These are phyloP conservation scores for Acacia crassicarpa DNA, from an alignment of 306 rosid species.

Conservation along the genomic window DNA sequence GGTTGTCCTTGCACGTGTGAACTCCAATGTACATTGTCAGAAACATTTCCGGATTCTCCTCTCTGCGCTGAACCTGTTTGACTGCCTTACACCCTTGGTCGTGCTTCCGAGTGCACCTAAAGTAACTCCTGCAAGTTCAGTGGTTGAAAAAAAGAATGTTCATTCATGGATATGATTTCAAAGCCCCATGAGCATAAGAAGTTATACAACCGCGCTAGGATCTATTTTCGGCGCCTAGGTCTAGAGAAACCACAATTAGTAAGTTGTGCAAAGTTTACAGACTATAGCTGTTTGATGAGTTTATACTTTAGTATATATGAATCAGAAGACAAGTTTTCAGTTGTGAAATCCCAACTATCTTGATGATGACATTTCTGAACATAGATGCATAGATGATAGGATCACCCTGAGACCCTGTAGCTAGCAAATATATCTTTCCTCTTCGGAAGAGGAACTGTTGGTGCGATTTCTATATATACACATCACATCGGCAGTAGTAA, in stretches of 20 bases:
- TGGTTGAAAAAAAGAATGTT: neutral
- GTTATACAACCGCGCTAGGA: neutral
- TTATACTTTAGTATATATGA: constrained; percentile 1
- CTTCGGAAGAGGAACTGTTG: neutral
- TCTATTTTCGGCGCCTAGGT: neutral
- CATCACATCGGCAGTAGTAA: neutral
- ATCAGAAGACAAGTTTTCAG: neutral
- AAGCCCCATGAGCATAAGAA: neutral
- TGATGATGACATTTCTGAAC: neutral
- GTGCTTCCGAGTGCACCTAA: constrained; percentile 67
- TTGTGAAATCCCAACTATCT: neutral
- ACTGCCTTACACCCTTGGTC: constrained; percentile 74
- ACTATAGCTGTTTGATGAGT: neutral
- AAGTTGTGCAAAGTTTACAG: neutral
- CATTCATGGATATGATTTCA: neutral
- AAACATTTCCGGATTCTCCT: constrained; percentile 52
- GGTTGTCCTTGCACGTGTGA: constrained; percentile 63
- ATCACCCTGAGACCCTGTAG: neutral
- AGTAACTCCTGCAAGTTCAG: constrained; percentile 67
- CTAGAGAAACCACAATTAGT: neutral
- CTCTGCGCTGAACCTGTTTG: constrained; percentile 68
- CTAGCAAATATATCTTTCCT: neutral
- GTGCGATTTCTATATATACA: neutral
- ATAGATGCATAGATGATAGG: neutral
- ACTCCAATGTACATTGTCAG: constrained; percentile 61